Evolutionary conservation across 192 early-diverging fungal genomes (phyloP), one percentile per base, ranked within the genome.

Genomic region (Radiomyces spectabilis): DNA sequence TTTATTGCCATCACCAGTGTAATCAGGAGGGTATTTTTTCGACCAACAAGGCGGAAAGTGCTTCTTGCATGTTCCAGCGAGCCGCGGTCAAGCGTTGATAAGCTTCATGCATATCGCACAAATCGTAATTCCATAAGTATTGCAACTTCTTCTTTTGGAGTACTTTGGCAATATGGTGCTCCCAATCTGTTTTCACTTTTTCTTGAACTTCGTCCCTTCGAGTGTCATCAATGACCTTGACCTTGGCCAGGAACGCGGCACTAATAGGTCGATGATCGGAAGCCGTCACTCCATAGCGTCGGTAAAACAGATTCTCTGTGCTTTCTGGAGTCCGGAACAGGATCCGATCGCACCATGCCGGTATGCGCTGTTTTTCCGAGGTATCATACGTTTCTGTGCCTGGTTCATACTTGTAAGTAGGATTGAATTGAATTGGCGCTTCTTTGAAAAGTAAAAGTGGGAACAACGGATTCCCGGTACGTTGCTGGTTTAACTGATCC

Each of bases 331-430:
- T 72, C 19, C 83, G 72, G 55, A 73, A 88, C 21, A 91, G 62
- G 26, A 98, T 80, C 41, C 97, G 83, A 76, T 99, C 97, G 65
- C 95, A 98, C 90, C 92, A 99, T 8, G 92, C 86, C 0, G 97
- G 97, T 2, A 84, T 83, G 24, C 97, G 79, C 53, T 85, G 81
- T 75, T 99, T 99, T 41, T 97, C 94, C 33, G 87, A 91, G 4
- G 85, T 83, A 61, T 99, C 97, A 58, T 94, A 99, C 7, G 64
- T 68, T 30, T 90, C 79, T 12, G 85, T 86, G 15, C 87, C 87
- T 4, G 79, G 80, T 55, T 99, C 87, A 63, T 93, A 98, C 71
- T 99, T 99, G 84, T 97, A 99, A 1, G 97, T 99, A 1, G 97
- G 97, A 6, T 75, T 82, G 70, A 99, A 99, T 26, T 50, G 56